Percentiles rank a stretch among this genome's conserved stretches.
phyloP scores from a whole-genome alignment of 805 yeast species.

The Yarrowia sp. region DNA sequence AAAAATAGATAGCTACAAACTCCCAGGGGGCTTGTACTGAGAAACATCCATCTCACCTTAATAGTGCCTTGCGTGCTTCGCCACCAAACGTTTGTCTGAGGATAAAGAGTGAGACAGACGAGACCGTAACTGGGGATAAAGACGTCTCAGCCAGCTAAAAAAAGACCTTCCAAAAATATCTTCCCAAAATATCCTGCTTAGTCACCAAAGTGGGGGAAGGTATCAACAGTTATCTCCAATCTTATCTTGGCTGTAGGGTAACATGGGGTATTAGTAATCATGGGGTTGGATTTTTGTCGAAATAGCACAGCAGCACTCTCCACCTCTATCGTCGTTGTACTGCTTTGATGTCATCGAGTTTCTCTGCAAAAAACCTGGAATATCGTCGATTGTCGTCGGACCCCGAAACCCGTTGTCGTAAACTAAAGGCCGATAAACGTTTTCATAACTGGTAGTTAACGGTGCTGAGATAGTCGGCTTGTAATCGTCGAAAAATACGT shows the following conservation, averaged over 20 bases:
- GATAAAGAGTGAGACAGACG: not conserved
- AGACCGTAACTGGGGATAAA: too few relatives aligned
- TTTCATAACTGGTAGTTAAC: not conserved
- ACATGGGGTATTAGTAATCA: not conserved
- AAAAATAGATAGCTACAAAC: not conserved
- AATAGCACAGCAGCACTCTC: not conserved
- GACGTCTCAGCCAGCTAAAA: too few relatives aligned
- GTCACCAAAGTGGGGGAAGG: not conserved
- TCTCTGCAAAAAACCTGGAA: too few relatives aligned
- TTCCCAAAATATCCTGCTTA: too few relatives aligned
- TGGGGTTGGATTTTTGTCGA: too few relatives aligned
- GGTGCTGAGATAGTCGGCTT: too few relatives aligned
- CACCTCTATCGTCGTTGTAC: not conserved
- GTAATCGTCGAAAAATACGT: not conserved
- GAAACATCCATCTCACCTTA: not conserved
- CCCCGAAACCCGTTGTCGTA: not conserved
- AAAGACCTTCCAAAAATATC: too few relatives aligned
- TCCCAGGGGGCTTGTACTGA: slow-evolving; percentile 1
- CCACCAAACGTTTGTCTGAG: too few relatives aligned
- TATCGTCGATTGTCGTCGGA: not conserved
- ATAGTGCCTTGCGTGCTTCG: slow-evolving; percentile 7
- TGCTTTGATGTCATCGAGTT: not conserved
- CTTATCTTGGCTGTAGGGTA: not conserved
- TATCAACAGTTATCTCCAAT: not conserved
- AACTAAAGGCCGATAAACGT: not conserved